phyloP scores from a whole-genome alignment of 1,284 basidiomycete genomes.

The Puccinia novopanici region DNA sequence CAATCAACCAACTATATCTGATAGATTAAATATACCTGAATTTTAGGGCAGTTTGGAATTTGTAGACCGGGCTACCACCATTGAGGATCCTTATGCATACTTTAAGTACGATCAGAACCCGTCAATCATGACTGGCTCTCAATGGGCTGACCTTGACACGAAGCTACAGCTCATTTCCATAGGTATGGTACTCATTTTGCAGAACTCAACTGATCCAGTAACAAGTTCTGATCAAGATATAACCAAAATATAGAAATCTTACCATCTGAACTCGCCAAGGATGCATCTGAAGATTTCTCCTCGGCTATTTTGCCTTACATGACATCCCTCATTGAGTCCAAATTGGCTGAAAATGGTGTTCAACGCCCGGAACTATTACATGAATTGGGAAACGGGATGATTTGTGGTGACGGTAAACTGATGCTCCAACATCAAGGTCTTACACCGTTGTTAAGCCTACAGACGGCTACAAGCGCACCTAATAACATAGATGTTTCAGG shows the following conservation, averaged over 20 bases:
- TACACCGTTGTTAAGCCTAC: conserved; percentile 58
- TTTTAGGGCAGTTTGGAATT: conserved; percentile 79
- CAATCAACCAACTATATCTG: too few species aligned
- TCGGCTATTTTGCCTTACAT: conserved; percentile 70
- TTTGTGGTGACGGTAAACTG: conserved; percentile 69
- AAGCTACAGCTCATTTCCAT: conserved; percentile 62
- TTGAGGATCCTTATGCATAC: conserved; percentile 67
- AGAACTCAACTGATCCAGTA: too few species aligned
- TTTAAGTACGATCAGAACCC: conserved; percentile 60
- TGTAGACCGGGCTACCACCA: conserved; percentile 71
- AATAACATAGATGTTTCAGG: background rate
- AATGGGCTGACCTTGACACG: conserved; percentile 33
- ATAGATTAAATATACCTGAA: background rate
- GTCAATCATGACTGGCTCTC: conserved; percentile 2
- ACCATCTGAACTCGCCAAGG: conserved; percentile 76
- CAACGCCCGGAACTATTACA: conserved; percentile 57
- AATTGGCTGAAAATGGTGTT: conserved; percentile 51
- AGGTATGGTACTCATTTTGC: conserved; percentile 53
- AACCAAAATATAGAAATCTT: conserved; percentile 71
- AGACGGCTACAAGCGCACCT: background rate
- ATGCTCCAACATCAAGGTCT: conserved; percentile 68
- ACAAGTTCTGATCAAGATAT: background rate
- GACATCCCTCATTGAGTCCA: conserved; percentile 62
- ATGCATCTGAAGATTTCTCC: conserved; percentile 77
- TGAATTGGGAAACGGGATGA: conserved; percentile 70